Conservation (phyloP, 2,329 filamentous ascomycete species). For the Claviceps sp. region DNA sequence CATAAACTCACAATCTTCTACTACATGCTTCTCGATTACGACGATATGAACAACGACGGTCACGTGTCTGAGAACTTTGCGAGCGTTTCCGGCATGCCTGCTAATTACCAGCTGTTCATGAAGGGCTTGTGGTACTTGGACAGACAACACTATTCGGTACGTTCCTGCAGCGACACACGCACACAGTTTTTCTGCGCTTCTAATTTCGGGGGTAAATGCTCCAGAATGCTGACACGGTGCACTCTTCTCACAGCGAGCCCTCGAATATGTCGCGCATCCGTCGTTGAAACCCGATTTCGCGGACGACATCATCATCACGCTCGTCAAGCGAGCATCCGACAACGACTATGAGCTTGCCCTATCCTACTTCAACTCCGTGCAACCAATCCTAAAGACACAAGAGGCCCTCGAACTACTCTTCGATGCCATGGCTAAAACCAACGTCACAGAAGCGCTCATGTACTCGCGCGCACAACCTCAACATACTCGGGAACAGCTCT, state of each 20-base stretch:
- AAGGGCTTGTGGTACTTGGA: constrained; percentile 75
- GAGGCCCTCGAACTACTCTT: constrained; percentile 55
- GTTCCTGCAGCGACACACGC: neutral
- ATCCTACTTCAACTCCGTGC: constrained; percentile 66
- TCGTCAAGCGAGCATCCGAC: constrained; percentile 45
- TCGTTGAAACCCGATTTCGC: constrained; percentile 69
- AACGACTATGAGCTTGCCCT: constrained; percentile 51
- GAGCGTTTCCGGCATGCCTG: constrained; percentile 49
- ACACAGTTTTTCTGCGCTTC: too few species aligned
- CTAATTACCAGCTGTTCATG: constrained; percentile 68
- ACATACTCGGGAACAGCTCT: constrained; percentile 46
- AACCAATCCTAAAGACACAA: constrained; percentile 54
- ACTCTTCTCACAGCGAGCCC: constrained; percentile 37
- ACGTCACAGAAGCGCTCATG: constrained; percentile 58
- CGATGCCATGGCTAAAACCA: constrained; percentile 51
- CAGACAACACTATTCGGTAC: constrained; percentile 50
- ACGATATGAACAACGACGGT: constrained; percentile 36
- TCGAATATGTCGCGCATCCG: constrained; percentile 67
- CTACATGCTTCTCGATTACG: constrained; percentile 69
- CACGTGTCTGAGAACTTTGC: constrained; percentile 45
- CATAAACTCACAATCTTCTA: constrained; percentile 75
- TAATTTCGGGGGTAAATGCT: neutral
- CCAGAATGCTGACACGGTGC: neutral
- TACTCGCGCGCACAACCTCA: constrained; percentile 56
- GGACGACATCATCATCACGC: constrained; percentile 62